Evolutionary conservation across 306 rosid genomes (phyloP).

Genomic region (Acacia crassicarpa): DNA sequence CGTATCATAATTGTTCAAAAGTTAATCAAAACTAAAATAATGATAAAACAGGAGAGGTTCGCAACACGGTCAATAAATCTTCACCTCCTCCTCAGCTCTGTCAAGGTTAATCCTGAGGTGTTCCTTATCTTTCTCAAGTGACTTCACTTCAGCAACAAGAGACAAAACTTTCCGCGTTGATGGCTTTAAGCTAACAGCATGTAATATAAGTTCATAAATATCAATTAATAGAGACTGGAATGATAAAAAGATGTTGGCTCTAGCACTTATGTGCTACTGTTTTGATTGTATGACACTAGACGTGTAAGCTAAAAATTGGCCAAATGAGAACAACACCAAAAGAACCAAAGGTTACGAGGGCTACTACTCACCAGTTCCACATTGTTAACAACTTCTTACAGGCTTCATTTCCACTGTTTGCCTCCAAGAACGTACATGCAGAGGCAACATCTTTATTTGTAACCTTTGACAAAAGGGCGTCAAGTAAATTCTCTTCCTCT

Average conservation of each 20-base stretch:
- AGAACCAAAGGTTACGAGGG: background rate
- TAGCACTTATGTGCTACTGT: background rate
- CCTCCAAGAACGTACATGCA: slow-evolving; percentile 63
- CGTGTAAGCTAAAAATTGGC: slow-evolving; percentile 10
- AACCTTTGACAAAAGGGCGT: slow-evolving; percentile 60
- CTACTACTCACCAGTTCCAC: slow-evolving; percentile 71
- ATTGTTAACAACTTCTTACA: slow-evolving; percentile 61
- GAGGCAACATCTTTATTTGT: slow-evolving; percentile 45
- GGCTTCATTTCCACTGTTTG: slow-evolving; percentile 51
- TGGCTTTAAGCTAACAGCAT: slow-evolving; percentile 67
- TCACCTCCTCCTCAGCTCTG: slow-evolving; percentile 95
- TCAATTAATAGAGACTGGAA: slow-evolving; percentile 10
- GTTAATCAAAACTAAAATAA: slow-evolving; percentile 17
- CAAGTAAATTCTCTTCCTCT: slow-evolving; percentile 60
- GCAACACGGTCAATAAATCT: slow-evolving; percentile 6
- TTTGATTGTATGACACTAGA: background rate
- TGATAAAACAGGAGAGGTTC: slow-evolving; percentile 15
- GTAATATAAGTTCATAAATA: slow-evolving; percentile 1
- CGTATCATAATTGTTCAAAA: slow-evolving; percentile 26
- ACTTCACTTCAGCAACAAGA: slow-evolving; percentile 61
- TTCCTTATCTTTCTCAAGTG: slow-evolving; percentile 78
- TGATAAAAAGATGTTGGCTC: background rate
- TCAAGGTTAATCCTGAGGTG: slow-evolving; percentile 71
- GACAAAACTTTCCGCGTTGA: slow-evolving; percentile 61
- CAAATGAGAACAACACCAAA: slow-evolving; percentile 6